phyloP scores from a whole-genome alignment of 2,329 filamentous ascomycete species.

The Monilinia fructicola region DNA sequence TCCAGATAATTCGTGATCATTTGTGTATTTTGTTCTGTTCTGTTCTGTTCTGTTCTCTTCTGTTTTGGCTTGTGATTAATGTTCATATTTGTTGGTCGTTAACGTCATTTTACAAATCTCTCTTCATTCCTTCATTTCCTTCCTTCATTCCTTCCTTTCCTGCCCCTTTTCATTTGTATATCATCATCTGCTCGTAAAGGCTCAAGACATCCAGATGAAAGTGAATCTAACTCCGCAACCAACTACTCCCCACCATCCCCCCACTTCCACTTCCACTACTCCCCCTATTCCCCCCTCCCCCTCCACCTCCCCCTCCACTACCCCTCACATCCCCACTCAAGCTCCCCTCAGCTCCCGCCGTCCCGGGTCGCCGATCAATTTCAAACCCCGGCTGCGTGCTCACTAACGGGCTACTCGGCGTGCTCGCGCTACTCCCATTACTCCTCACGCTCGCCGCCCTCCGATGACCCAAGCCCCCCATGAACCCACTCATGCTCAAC shows the following conservation, averaged over 20 bases:
- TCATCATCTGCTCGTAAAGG: too few relatives aligned
- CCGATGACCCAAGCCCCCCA: conserved; percentile 18
- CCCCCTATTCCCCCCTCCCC: neutral
- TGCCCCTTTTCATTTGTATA: too few relatives aligned
- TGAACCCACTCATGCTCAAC: conserved; percentile 10
- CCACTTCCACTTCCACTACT: conserved; percentile 50
- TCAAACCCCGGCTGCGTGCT: conserved; percentile 1
- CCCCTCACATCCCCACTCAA: conserved; percentile 32
- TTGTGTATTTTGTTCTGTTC: too few relatives aligned
- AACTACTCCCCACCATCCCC: conserved; percentile 41
- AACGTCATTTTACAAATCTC: too few relatives aligned
- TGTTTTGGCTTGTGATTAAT: too few relatives aligned
- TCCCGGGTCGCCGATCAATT: conserved; percentile 4
- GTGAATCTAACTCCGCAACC: conserved; percentile 54
- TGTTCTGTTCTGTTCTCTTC: too few relatives aligned
- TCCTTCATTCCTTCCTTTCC: too few relatives aligned
- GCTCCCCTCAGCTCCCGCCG: conserved; percentile 46
- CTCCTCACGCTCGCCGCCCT: conserved; percentile 21
- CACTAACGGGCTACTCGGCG: conserved; percentile 12
- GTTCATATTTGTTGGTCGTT: too few relatives aligned
- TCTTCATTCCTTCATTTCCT: too few relatives aligned
- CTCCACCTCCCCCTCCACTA: conserved; percentile 32
- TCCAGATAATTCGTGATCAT: too few relatives aligned
- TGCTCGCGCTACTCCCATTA: conserved; percentile 19
- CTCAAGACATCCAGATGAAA: too few relatives aligned